Conservation (phyloP, 306 rosid species). For the Prunus armeniaca region DNA sequence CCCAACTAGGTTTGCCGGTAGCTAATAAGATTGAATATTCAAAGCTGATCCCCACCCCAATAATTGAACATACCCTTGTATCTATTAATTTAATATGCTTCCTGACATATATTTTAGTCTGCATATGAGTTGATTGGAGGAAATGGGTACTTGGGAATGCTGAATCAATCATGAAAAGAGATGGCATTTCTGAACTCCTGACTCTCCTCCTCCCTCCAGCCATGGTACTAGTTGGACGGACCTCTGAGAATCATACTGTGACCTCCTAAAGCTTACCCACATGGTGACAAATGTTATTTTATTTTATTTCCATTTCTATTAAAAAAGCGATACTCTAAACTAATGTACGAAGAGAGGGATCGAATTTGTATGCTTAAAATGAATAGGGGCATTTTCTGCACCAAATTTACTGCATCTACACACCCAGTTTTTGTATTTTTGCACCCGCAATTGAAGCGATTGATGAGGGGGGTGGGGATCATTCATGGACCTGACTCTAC, state of each 20-base stretch:
- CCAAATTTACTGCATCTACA: background rate
- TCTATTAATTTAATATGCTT: background rate
- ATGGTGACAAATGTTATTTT: background rate
- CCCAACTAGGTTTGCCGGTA: background rate
- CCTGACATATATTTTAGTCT: slow-evolving; percentile 24
- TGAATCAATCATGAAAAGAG: slow-evolving; percentile 56
- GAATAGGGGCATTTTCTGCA: background rate
- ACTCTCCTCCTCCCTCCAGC: slow-evolving; percentile 9
- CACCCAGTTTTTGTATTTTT: background rate
- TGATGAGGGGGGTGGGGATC: background rate
- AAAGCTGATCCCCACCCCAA: background rate
- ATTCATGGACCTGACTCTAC: no score
- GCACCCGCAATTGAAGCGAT: slow-evolving; percentile 9
- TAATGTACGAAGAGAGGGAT: no score
- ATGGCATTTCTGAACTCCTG: slow-evolving; percentile 54
- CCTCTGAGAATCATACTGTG: slow-evolving; percentile 8
- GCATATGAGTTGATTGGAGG: slow-evolving; percentile 45
- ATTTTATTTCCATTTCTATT: no score
- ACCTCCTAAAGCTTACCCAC: background rate
- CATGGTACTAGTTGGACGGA: slow-evolving; percentile 49
- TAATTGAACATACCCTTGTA: background rate
- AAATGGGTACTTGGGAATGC: slow-evolving; percentile 45
- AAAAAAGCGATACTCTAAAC: no score
- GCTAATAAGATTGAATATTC: background rate
- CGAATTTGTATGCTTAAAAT: no score